Evolutionary conservation across 192 early-diverging fungal genomes (phyloP), one percentile per base, ranked within the genome.

Genomic region (Linnemannia elongata): DNA sequence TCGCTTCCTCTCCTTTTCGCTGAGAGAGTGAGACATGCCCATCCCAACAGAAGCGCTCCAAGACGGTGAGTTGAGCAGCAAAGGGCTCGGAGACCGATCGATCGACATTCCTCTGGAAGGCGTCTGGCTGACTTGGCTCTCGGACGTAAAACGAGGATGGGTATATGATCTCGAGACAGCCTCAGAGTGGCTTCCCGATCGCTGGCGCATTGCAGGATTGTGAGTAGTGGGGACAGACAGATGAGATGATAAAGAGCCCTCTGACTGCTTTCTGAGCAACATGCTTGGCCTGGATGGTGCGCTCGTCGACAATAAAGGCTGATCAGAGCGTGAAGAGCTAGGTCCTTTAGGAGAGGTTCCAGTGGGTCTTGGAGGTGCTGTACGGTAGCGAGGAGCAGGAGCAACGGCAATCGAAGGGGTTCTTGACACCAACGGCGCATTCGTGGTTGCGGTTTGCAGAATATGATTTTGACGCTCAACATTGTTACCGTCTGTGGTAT

Each of bases 1-100:
- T 17, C 96, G 89, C 81, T 93, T 96, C 30, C 91, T 85, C 49
- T 96, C 96, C 30, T 95, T 94, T 36, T 88, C 76, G 73, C 88
- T 74, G 12, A 95, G 82, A 27, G 82, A 79, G 27, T 89, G 77
- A 5, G 94, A 66, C 3, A 89, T 79, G 24, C 82, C 36, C 33
- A 88, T 87, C 55, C 90, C 90, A 74, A 94, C 88, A 3, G 85
- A 80, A 12, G 89, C 83, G 39, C 88, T 89, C 93, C 93, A 93
- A 9, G 78, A 80, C 15, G 78, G 41, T 1, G 83, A 70, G 17
- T 24, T 47, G 18, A 82, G 69, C 0, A 78, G 74, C n/a, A 71
- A 68, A 6, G 78, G 83, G 57, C 78, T 80, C 27, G 83, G 36
- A 15, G 83, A 70, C 2, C 83, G 78, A 24, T n/a, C 33, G 24